A percentile compares a stretch with the other conserved stretches of the same genome.
phyloP scores from a whole-genome alignment of 2,329 filamentous ascomycete species.

The Ceratocystis cacaofunesta region DNA sequence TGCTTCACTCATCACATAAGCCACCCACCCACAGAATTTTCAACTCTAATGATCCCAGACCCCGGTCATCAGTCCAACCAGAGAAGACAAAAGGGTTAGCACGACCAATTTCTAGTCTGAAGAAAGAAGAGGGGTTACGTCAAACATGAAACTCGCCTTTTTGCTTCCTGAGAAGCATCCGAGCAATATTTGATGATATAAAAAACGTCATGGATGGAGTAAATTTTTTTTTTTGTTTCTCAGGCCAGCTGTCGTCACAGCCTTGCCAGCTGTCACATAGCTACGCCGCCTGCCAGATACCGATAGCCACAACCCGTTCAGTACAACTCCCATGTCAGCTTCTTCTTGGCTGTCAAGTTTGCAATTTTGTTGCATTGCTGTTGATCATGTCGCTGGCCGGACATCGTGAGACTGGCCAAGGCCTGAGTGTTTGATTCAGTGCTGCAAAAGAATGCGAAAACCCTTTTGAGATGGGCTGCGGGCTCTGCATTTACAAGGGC shows the following conservation, averaged over 20 bases:
- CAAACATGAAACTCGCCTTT: constrained; percentile 1
- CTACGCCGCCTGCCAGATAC: background rate
- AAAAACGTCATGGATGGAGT: background rate
- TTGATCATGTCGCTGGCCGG: background rate
- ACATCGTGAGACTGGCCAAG: background rate
- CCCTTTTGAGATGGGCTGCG: too few relatives aligned
- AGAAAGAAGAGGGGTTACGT: background rate
- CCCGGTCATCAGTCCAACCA: background rate
- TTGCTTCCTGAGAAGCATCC: background rate
- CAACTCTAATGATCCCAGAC: background rate
- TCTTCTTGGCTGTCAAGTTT: background rate
- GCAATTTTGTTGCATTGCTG: background rate
- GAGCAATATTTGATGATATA: background rate
- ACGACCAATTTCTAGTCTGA: background rate
- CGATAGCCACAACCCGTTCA: background rate
- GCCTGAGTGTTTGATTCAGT: background rate
- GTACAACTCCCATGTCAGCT: background rate
- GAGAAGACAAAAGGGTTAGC: too few relatives aligned
- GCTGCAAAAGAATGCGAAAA: background rate
- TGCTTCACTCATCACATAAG: background rate
- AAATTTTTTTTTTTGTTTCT: background rate
- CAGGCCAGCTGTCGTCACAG: background rate
- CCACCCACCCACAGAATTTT: background rate
- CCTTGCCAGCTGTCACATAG: background rate
- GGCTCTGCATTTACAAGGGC: too few relatives aligned